Evolutionary conservation across 1,139 yeast species (phyloP), one percentile per base, ranked within the genome.

Genomic region (Debaryomyces udenii): DNA sequence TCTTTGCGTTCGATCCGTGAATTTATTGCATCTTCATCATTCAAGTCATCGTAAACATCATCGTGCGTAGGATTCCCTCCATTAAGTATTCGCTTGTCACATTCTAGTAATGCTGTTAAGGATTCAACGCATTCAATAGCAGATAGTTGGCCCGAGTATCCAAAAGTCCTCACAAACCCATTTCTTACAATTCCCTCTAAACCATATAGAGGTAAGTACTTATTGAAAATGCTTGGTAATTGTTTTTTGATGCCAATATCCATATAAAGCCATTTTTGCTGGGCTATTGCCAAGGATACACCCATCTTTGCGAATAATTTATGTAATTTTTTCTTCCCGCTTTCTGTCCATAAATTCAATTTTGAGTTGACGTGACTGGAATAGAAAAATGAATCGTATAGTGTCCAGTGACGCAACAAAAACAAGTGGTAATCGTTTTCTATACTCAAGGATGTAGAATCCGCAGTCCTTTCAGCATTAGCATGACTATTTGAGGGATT

Each of bases 301-400:
- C 99, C 99, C 97, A 94, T 93, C 52, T 86, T 81, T 2, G 99
- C 99, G 66, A 94, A 86, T 76, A 94, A 74, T 54, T 90, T 90
- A 59, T 91, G 96, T 37, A 94, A 68, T 51, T 83, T 78, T 59
- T 88, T 89, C 52, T 84, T 80, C 3, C 99, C 99, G 43, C 87
- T 94, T 55, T 88, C 96, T 16, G 94, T 86, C 93, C 96, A 94
- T 33, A 93, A 67, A 45, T 83, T 83, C 45, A 93, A 70, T 58
- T 90, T 88, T 16, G 98, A 86, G 53, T 91, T 89, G 31, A 93
- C 90, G 57, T 85, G 93, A 47, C 90, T 84, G 18, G 96, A 89
- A 60, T 90, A 94, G 56, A 81, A 80, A 66, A 94, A 90, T 44
- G 97, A 78, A 51, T 93, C 96, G 62, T 93, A 93, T 16, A 94